Evolutionary conservation across 106 monocot genomes (phyloP), one percentile per base, ranked within the genome.

Genomic region (Cymbidium sinense): DNA sequence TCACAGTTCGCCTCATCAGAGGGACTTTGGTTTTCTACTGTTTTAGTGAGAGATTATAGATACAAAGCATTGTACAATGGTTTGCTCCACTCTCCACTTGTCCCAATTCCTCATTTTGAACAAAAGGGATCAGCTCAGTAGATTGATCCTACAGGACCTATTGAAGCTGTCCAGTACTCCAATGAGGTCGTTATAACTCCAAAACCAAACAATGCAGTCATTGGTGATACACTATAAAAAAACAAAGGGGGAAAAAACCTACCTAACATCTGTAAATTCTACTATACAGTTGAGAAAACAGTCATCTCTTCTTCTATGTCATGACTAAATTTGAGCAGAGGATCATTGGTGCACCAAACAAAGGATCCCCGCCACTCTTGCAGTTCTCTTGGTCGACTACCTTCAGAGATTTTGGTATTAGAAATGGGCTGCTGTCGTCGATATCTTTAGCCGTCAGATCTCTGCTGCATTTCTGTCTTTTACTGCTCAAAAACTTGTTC

Each of bases 241-340:
- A 67, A 67, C 67, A 4, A 58, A 7, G 58, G 3, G 2, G 23
- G 8, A 8, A 23, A 58, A 58, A 58, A 58, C 4, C 21, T 23
- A 7, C n/a, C n/a, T 58, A 58, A 58, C 21, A 58, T n/a, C 58
- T 23, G 58, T 58, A 23, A 58, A 58, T 20, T 67, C 29, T 74
- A 27, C 71, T 74, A 35, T 44, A 74, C 74, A 76, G 52, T 3
- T 20, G 54, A 36, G 36, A 54, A 12, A 64, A 1, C 25, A 25
- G 76, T 81, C n/a, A n/a, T n/a, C n/a, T n/a, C n/a, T n/a, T n/a
- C 76, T 76, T 21, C 76, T 76, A 47, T 7, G 76, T 76, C 81
- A 81, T 52, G 76, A 81, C 81, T 44, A 81, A 39, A 54, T 31
- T 70, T 4, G 81, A 77, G 47, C 81, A 77, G 51, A 76, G 55